phyloP scores from a whole-genome alignment of 2,329 filamentous ascomycete species.

The Zymoseptoria pseudotritici region DNA sequence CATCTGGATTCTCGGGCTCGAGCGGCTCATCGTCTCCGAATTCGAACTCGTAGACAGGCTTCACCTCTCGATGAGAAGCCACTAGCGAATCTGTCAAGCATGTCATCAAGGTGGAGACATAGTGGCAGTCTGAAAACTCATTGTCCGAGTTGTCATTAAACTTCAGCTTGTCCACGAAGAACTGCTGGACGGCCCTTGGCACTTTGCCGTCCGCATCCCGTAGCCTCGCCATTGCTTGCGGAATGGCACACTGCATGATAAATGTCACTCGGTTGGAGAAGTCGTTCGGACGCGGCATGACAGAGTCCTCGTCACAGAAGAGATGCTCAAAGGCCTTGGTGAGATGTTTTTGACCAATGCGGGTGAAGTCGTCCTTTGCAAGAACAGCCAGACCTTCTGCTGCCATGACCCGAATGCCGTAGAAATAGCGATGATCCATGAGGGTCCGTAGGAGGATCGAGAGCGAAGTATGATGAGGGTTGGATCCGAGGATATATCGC shows the following conservation, averaged over 20 bases:
- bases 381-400: constrained; percentile 71
- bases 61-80: constrained; percentile 23
- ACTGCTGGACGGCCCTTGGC: constrained; percentile 69
- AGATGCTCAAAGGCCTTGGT: constrained; percentile 79
- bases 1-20: constrained; percentile 37
- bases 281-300: constrained; percentile 78
- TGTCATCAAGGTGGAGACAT: constrained; percentile 71
- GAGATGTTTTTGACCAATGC: constrained; percentile 76
- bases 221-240: constrained; percentile 70
- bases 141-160: constrained; percentile 96
- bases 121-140: constrained; percentile 77
- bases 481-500: constrained; percentile 26
- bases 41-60: constrained; percentile 27
- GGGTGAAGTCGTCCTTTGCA: constrained; percentile 49
- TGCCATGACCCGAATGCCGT: constrained; percentile 83
- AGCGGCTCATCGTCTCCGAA: constrained; percentile 41
- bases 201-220: constrained; percentile 69
- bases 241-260: constrained; percentile 74
- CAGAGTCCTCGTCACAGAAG: constrained; percentile 62
- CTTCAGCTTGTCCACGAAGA: constrained; percentile 80
- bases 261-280: constrained; percentile 84
- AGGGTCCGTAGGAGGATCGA: constrained; percentile 84
- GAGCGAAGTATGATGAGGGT: constrained; percentile 72
- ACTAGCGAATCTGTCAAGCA: constrained; percentile 52
- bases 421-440: constrained; percentile 86